Percentiles rank a stretch among this genome's conserved stretches.
phyloP scores from a whole-genome alignment of 2,329 filamentous ascomycete genomes.

The Myriosclerotinia duriaeana region DNA sequence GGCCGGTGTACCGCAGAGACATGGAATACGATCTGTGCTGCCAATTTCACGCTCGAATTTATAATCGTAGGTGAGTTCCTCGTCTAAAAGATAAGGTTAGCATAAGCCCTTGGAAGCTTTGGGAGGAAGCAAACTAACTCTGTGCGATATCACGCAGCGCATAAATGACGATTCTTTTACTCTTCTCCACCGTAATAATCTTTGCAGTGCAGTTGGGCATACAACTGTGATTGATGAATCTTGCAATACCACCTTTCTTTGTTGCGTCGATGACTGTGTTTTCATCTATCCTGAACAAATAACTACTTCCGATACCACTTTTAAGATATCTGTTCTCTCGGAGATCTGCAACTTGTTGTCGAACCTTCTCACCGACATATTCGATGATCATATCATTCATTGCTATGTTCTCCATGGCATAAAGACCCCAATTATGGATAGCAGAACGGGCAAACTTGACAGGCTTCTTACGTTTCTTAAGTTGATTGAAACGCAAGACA shows the following conservation, averaged over 20 bases:
- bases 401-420: slow-evolving; percentile 94
- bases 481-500: slow-evolving; percentile 94
- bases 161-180: slow-evolving; percentile 98
- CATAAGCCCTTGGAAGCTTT: no score
- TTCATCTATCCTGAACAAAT: slow-evolving; percentile 97
- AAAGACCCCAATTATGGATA: slow-evolving; percentile 98
- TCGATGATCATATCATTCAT: slow-evolving; percentile 99
- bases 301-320: slow-evolving; percentile 95
- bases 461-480: slow-evolving; percentile 99
- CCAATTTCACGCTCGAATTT: slow-evolving; percentile 98
- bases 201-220: slow-evolving; percentile 98
- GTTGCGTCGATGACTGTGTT: slow-evolving; percentile 97
- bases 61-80: slow-evolving; percentile 99
- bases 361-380: slow-evolving; percentile 96
- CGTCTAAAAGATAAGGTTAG: slow-evolving; percentile 59
- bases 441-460: slow-evolving; percentile 97
- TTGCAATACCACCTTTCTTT: slow-evolving; percentile 95
- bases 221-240: slow-evolving; percentile 98
- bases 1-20: slow-evolving; percentile 89
- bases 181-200: slow-evolving; percentile 98
- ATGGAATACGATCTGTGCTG: slow-evolving; percentile 92
- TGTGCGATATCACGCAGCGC: slow-evolving; percentile 90
- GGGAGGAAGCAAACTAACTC: slow-evolving; percentile 63
- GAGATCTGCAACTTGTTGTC: slow-evolving; percentile 96
- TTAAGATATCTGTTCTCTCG: slow-evolving; percentile 89